Evolutionary conservation across 2,329 filamentous ascomycete genomes (phyloP).

Genomic region (Pseudofabraea citricarpa): DNA sequence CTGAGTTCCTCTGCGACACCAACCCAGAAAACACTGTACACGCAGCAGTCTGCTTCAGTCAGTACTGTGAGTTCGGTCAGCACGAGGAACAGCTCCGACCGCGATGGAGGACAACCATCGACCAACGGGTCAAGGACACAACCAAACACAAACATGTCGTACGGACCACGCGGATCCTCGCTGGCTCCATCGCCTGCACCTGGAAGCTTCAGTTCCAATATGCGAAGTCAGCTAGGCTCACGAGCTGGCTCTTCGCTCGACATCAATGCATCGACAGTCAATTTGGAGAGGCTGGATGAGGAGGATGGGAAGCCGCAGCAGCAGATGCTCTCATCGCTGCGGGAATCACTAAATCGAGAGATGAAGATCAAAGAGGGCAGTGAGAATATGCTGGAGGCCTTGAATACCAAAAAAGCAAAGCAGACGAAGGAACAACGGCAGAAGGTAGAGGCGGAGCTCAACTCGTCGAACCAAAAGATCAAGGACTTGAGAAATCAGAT

Average conservation of each 20-base stretch:
- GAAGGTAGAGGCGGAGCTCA: conserved; percentile 82
- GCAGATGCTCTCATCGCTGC: conserved; percentile 68
- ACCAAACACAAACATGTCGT: conserved; percentile 53
- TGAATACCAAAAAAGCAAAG: conserved; percentile 93
- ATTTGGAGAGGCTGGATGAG: conserved; percentile 57
- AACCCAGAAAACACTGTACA: conserved; percentile 46
- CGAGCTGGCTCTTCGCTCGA: conserved; percentile 58
- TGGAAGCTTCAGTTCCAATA: conserved; percentile 85
- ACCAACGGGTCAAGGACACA: conserved; percentile 43
- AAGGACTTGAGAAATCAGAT: conserved; percentile 57
- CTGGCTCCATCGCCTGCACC: conserved; percentile 66
- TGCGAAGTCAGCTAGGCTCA: conserved; percentile 65
- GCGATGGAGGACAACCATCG: conserved; percentile 49
- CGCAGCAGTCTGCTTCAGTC: conserved; percentile 36
- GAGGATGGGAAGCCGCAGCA: conserved; percentile 59
- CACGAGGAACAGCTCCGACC: conserved; percentile 48
- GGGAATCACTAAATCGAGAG: conserved; percentile 87
- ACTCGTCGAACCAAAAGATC: conserved; percentile 74
- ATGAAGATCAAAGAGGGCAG: conserved; percentile 97
- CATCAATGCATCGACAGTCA: conserved; percentile 41
- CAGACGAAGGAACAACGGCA: conserved; percentile 82
- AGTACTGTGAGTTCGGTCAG: conserved; percentile 32
- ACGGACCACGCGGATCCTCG: conserved; percentile 62
- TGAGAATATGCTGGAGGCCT: conserved; percentile 93
- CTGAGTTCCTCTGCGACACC: conserved; percentile 49